Conservation (phyloP, 768 basidiomycete species). For the Collybiopsis luxurians region DNA sequence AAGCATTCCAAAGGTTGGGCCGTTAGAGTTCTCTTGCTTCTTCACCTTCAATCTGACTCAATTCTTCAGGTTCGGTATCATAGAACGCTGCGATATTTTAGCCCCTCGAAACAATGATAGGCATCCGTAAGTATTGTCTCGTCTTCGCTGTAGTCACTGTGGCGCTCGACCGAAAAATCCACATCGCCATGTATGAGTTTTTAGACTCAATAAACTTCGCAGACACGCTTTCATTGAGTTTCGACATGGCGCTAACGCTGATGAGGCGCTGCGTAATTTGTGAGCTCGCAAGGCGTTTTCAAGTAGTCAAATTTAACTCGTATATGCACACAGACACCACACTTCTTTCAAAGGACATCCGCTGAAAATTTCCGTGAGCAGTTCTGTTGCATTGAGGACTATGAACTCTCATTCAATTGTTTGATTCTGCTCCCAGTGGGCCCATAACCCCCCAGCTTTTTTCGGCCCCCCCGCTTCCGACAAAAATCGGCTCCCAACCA, state of each 20-base stretch:
- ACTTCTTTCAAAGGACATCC: constrained; percentile 70
- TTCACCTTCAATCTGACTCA: not conserved
- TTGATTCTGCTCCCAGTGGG: constrained; percentile 51
- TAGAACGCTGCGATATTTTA: constrained; percentile 87
- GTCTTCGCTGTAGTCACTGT: not conserved
- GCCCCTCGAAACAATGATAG: constrained; percentile 79
- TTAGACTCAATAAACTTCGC: constrained; percentile 34
- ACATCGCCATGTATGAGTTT: constrained; percentile 12
- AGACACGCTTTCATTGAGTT: constrained; percentile 90
- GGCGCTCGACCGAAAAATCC: constrained; percentile 1
- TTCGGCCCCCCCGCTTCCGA: constrained; percentile 71
- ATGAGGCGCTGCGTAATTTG: constrained; percentile 84
- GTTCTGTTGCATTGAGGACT: not conserved
- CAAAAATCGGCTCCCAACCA: not conserved
- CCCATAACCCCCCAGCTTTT: constrained; percentile 79
- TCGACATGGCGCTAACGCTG: constrained; percentile 70
- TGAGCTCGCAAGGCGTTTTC: constrained; percentile 32
- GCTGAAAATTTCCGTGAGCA: constrained; percentile 67
- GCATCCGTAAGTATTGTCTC: constrained; percentile 71
- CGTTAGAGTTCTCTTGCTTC: constrained; percentile 11
- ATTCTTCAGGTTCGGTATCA: constrained; percentile 63
- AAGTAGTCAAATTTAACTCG: not conserved
- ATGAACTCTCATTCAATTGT: not conserved
- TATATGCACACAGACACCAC: constrained; percentile 55
- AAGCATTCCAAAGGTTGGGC: constrained; percentile 76